phyloP scores from a whole-genome alignment of 306 rosid genomes.

The Argentina anserina region DNA sequence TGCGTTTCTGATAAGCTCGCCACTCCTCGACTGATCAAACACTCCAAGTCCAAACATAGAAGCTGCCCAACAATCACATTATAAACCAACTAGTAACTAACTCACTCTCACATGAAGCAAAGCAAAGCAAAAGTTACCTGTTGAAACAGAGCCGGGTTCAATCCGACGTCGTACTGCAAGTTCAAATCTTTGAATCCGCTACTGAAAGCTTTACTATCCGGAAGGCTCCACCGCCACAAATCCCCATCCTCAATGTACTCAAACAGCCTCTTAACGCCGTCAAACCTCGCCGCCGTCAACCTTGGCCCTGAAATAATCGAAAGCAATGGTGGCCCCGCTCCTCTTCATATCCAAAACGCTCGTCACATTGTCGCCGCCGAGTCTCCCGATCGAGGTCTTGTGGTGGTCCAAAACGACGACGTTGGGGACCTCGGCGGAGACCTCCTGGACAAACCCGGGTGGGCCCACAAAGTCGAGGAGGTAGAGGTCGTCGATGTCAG shows the following conservation, averaged over 20 bases:
- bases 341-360: slow-evolving; percentile 62
- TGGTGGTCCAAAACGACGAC: slow-evolving; percentile 87
- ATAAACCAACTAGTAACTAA: not conserved
- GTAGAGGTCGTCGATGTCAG: slow-evolving; percentile 53
- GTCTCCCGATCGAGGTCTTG: slow-evolving; percentile 63
- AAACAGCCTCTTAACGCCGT: slow-evolving; percentile 44
- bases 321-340: slow-evolving; percentile 94
- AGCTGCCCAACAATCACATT: slow-evolving; percentile 42
- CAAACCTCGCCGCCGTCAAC: slow-evolving; percentile 33
- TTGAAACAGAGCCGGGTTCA: slow-evolving; percentile 62
- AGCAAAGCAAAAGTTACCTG: slow-evolving; percentile 33
- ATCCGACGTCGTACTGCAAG: slow-evolving; percentile 46
- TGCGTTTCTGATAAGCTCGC: slow-evolving; percentile 59
- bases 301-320: slow-evolving; percentile 68
- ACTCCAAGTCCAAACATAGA: slow-evolving; percentile 59
- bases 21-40: slow-evolving; percentile 57
- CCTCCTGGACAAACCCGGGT: slow-evolving; percentile 55
- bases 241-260: slow-evolving; percentile 85
- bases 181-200: slow-evolving; percentile 68
- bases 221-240: slow-evolving; percentile 87
- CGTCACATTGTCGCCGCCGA: slow-evolving; percentile 41
- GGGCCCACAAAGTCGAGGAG: slow-evolving; percentile 84
- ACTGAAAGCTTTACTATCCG: slow-evolving; percentile 74
- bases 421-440: slow-evolving; percentile 53
- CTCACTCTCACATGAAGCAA: not conserved